Percentiles rank a stretch among this genome's conserved stretches.
phyloP scores from a whole-genome alignment of 2,329 filamentous ascomycete genomes.

The Calonectria honghensis region DNA sequence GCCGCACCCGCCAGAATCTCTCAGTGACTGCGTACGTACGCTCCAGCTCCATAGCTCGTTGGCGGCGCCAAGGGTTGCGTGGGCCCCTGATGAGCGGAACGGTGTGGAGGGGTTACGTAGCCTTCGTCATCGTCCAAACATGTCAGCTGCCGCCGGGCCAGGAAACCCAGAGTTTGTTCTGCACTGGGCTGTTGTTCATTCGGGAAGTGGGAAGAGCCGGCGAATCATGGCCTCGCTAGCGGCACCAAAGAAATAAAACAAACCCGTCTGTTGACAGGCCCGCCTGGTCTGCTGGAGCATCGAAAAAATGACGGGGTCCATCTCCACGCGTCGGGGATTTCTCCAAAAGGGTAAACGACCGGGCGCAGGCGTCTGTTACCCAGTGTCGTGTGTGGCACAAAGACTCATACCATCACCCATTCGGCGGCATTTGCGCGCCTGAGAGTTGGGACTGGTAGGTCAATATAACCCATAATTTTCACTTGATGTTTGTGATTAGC shows the following conservation, averaged over 20 bases:
- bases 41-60: conserved; percentile 16
- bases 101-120: conserved; percentile 37
- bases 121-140: conserved; percentile 19
- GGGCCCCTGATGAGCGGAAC: conserved; percentile 18
- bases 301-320: conserved; percentile 16
- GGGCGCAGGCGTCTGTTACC: not conserved
- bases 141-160: conserved; percentile 7
- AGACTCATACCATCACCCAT: not conserved
- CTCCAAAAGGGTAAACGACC: conserved; percentile 22
- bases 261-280: conserved; percentile 12
- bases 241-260: conserved; percentile 21
- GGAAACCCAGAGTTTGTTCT: conserved; percentile 19
- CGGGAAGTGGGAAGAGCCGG: conserved; percentile 32
- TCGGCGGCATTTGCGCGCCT: conserved; percentile 1
- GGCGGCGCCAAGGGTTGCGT: conserved; percentile 26
- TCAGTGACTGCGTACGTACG: conserved; percentile 31
- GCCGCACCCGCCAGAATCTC: conserved; percentile 32
- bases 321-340: conserved; percentile 20
- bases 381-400: conserved; percentile 18
- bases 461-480: not conserved
- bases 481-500: conserved; percentile 1
- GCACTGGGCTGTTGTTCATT: conserved; percentile 23
- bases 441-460: not conserved
- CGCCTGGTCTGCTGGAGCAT: conserved; percentile 4
- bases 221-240: conserved; percentile 16